phyloP scores from a whole-genome alignment of 169 alveolate species.

The Eimeria tenella region DNA sequence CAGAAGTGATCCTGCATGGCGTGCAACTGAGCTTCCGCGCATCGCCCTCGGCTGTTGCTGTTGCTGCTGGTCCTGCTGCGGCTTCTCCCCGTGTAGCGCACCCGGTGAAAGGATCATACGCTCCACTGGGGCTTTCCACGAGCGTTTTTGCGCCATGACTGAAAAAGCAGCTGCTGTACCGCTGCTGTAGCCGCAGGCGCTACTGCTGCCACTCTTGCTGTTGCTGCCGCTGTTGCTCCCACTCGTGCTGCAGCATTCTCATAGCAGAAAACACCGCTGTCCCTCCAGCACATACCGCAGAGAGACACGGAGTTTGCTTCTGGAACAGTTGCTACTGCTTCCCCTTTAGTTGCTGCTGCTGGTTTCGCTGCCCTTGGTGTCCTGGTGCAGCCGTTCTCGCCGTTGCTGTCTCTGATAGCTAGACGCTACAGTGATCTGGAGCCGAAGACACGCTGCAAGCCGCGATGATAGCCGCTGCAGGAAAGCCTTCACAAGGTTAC shows the following conservation, averaged over 20 bases:
- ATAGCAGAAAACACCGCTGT: background rate
- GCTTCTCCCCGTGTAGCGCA: background rate
- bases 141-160: background rate
- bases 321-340: background rate
- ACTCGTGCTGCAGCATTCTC: background rate
- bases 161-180: background rate
- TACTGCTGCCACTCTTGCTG: conserved; percentile 20
- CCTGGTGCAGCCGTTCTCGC: conserved; percentile 13
- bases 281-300: background rate
- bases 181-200: background rate
- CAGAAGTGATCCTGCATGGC: background rate
- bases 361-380: background rate
- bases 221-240: conserved; percentile 18
- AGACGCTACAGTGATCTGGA: too few relatives aligned
- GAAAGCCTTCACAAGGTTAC: too few relatives aligned
- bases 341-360: conserved; percentile 3
- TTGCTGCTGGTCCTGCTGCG: conserved; percentile 21
- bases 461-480: too few relatives aligned
- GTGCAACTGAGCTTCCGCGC: background rate
- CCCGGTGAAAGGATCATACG: background rate
- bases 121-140: background rate
- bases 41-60: background rate
- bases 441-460: too few relatives aligned
- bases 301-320: background rate
- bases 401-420: background rate